Evolutionary conservation across 257 asterid genomes (phyloP), one percentile per base, ranked within the genome.

Genomic region (Scutellaria barbata): DNA sequence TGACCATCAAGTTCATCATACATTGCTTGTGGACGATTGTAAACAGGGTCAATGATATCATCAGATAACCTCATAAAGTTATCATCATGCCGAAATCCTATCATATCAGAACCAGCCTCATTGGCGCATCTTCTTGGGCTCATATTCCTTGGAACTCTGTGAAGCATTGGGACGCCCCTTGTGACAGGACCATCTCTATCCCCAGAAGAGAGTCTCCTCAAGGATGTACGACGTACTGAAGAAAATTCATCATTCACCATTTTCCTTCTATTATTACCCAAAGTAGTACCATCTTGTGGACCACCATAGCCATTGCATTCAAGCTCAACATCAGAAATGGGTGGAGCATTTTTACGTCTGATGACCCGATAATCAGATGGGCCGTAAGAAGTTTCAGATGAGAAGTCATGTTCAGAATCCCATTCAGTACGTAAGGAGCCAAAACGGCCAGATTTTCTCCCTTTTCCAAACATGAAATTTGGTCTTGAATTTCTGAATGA

Each of bases 391-490:
- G 80, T 75, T 76, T 79, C 88, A 20, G 84, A 48, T 62, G 80
- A 81, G 72, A 82, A 90, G 69, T 88, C 81, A 35, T 84, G 89
- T 48, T 77, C 86, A 40, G 94, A 74, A 77, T 83, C 80, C 96
- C 97, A 89, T 9, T 89, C 93, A 70, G 83, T 39, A 35, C 77
- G 89, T 5, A 74, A 63, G 56, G 80, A 66, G 71, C 81, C 92
- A 67, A 83, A 76, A 50, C 90, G 83, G 46, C 86, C 86, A 1
- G 85, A 77, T 10, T 69, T 79, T 81, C 92, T 86, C 40, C 97
- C 98, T 77, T 85, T 87, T 77, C 93, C 96, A 68, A 75, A 80
- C 68, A 79, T 79, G 83, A 87, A 90, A 74, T 59, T 77, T 16
- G 74, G 84, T 68, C 90, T 80, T 55, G 94, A 76, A 77, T 80